Percentiles rank a stretch among this genome's conserved stretches.
Conservation (phyloP, 805 yeast species). For the Spencermartinsiella europaea region DNA sequence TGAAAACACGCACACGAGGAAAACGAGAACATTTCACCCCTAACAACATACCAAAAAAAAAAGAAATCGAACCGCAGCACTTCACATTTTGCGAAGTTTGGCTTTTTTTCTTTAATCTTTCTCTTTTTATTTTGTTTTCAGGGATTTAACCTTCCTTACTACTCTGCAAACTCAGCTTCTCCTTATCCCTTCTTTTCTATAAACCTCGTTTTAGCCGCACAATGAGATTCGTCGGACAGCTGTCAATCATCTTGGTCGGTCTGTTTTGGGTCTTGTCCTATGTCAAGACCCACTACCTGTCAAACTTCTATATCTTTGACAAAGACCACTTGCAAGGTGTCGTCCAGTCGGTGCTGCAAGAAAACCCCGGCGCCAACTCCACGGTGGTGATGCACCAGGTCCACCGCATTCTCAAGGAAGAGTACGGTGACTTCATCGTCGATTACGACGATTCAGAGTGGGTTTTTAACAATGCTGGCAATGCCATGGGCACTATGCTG, state of each 20-base stretch:
- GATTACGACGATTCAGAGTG: constrained; percentile 73
- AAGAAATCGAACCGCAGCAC: no score
- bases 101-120: no score
- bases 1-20: no score
- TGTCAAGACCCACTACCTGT: constrained; percentile 42
- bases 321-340: constrained; percentile 52
- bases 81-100: no score
- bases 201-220: no score
- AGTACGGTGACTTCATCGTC: constrained; percentile 72
- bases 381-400: constrained; percentile 60
- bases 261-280: constrained; percentile 21
- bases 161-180: no score
- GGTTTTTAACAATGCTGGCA: constrained; percentile 97
- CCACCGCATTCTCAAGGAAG: constrained; percentile 49
- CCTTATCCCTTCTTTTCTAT: no score
- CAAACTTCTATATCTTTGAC: constrained; percentile 67
- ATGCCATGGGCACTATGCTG: constrained; percentile 93
- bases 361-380: constrained; percentile 37
- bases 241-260: constrained; percentile 18
- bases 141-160: no score
- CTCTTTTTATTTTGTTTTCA: no score
- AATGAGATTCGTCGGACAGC: not conserved
- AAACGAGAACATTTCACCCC: no score
- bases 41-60: no score
- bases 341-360: constrained; percentile 46